Base-by-base conservation (phyloP, 2,329 filamentous ascomycete genomes). In the Colletotrichum musae region DNA sequence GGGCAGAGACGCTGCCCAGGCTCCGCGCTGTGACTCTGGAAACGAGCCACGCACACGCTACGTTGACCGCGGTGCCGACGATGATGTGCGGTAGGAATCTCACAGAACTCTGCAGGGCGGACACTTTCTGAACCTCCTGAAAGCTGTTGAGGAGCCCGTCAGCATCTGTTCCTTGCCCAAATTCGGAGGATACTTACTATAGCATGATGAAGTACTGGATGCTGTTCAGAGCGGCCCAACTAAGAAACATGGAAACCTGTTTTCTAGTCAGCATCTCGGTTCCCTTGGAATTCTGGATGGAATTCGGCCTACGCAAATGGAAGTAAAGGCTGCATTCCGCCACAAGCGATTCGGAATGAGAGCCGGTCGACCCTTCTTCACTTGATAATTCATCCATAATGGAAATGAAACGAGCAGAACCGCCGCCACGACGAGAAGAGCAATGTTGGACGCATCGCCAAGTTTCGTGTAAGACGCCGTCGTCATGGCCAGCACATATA, bases 291-390 rank as follows among this genome's bases (percentile, higher is more conserved):
- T 5, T 13, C 12, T 13, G 18, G 18, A 3, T 6, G 18, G 6
- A 12, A 51, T 7, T 15, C 2, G 13, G 60, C 66, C 18, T 47
- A 66, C 73, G 68, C 89, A 91, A 7, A 89, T 83, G 1, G 81
- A 82, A 0, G 86, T 86, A 71, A 91, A 91, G 2, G 85, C 78
- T 0, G 78, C 75, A 36, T 89, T 89, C 4, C 78, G 82, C 89
- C 89, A 91, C 0, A 91, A 77, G 0, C 82, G 83, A 71, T 91
- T 91, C 0, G 89, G 89, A 5, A 91, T 89, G 3, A 91, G 74
- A 0, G 88, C 88, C 15, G 88, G 85, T 6, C 81, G 80, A 2
- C 80, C 78, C 1, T 78, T 75, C 6, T 77, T 81, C 32, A 85
- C 84, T 60, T 88, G 88, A 2, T 80, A 78, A 2, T 81, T 77